phyloP scores from a whole-genome alignment of 768 basidiomycete species.

The Tylopilus balloui region DNA sequence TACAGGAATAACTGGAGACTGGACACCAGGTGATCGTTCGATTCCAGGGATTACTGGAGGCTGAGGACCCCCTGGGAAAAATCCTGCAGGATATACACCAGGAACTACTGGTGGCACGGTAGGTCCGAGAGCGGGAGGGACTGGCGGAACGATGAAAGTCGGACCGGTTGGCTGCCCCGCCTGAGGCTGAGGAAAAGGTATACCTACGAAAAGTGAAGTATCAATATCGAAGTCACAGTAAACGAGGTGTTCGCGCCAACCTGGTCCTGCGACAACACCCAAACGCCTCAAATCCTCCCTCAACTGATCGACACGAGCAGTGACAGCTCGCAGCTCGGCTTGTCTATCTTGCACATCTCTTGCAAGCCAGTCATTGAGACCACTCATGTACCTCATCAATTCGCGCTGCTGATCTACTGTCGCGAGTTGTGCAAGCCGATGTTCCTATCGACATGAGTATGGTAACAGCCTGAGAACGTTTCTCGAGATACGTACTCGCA shows the following conservation, averaged over 20 bases:
- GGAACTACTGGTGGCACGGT: conserved; percentile 18
- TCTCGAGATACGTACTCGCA: conserved; percentile 45
- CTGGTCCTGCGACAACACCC: conserved; percentile 38
- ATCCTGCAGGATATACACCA: conserved; percentile 17
- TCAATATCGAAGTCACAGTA: neutral
- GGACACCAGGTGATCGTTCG: conserved; percentile 2
- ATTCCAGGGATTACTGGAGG: conserved; percentile 24
- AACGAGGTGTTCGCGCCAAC: conserved; percentile 23
- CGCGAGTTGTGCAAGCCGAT: conserved; percentile 66
- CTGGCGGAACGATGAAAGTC: conserved; percentile 23
- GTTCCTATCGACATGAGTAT: conserved; percentile 49
- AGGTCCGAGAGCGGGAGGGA: conserved; percentile 14
- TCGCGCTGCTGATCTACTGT: conserved; percentile 77
- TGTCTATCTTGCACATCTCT: conserved; percentile 78
- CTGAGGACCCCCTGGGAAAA: conserved; percentile 18
- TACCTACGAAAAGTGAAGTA: conserved; percentile 6
- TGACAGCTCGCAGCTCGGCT: conserved; percentile 61
- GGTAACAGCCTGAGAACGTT: neutral
- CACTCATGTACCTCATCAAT: conserved; percentile 73
- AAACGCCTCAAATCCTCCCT: conserved; percentile 43
- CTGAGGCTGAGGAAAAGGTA: conserved; percentile 26
- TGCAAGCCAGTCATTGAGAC: conserved; percentile 74
- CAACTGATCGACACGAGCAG: conserved; percentile 53
- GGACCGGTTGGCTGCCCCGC: neutral
- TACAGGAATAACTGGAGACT: conserved; percentile 27